Conservation (phyloP, 108 stramenopile genomes). For the Nannochloropsis oceanica region DNA sequence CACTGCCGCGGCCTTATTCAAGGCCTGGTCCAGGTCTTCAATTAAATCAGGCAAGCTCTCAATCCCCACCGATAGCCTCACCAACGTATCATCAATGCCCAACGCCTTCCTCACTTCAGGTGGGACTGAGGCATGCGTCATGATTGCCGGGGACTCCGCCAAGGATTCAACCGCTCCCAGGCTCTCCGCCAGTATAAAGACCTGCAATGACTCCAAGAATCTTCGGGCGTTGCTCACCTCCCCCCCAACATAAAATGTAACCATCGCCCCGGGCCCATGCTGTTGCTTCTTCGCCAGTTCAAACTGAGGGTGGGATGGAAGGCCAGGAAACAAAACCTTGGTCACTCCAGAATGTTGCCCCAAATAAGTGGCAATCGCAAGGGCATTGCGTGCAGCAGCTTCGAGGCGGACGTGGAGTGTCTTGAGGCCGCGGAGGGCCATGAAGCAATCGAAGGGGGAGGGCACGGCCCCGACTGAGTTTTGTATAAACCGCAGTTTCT, state of each 20-base stretch:
- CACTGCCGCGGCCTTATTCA: constrained; percentile 26
- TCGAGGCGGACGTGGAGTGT: constrained; percentile 75
- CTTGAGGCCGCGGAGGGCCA: constrained; percentile 70
- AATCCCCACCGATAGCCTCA: constrained; percentile 70
- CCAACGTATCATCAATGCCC: constrained; percentile 63
- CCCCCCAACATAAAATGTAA: constrained; percentile 70
- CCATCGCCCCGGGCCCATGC: constrained; percentile 62
- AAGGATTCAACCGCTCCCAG: constrained; percentile 90
- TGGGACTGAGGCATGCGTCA: constrained; percentile 71
- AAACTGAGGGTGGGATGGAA: constrained; percentile 63
- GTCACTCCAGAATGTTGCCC: constrained; percentile 45
- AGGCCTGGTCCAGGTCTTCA: constrained; percentile 55
- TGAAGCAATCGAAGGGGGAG: constrained; percentile 66
- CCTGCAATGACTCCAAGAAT: constrained; percentile 53
- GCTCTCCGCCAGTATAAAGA: constrained; percentile 65
- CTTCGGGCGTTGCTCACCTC: constrained; percentile 52
- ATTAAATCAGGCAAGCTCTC: constrained; percentile 63
- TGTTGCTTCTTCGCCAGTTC: constrained; percentile 57
- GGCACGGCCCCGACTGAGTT: constrained; percentile 79
- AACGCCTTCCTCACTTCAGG: constrained; percentile 52
- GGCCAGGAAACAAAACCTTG: constrained; percentile 73
- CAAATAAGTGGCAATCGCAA: constrained; percentile 51
- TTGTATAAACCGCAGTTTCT: constrained; percentile 59
- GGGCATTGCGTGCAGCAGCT: constrained; percentile 45
- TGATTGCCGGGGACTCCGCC: constrained; percentile 74